A percentile compares a stretch with the other conserved stretches of the same genome.
These are phyloP conservation scores for Irpex sp. DNA, from an alignment of 1,284 basidiomycete species.

Conservation along the genomic window DNA sequence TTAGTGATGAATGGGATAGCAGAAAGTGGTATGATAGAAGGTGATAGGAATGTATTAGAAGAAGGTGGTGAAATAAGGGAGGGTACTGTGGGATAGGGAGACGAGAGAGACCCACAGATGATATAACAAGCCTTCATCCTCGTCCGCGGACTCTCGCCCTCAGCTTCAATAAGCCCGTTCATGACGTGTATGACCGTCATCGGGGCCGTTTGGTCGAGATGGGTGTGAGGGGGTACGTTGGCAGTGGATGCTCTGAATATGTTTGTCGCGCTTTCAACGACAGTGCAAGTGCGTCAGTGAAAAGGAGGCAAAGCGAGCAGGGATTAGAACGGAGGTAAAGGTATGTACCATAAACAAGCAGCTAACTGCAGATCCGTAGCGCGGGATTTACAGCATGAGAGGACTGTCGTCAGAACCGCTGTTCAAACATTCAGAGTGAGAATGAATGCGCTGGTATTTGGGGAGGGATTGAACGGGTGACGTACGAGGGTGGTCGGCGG, in stretches of 20 bases:
- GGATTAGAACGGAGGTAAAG: background rate
- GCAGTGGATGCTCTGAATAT: slow-evolving; percentile 44
- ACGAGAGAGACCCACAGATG: slow-evolving; percentile 44
- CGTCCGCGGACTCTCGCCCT: slow-evolving; percentile 36
- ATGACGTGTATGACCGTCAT: slow-evolving; percentile 61
- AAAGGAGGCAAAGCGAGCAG: background rate
- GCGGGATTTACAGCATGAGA: slow-evolving; percentile 52
- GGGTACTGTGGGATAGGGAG: background rate
- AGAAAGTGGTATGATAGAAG: too few species aligned
- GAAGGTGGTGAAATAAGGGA: too few species aligned
- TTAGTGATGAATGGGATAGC: too few species aligned
- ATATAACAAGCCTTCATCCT: slow-evolving; percentile 68
- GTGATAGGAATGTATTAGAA: too few species aligned
- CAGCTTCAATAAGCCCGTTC: slow-evolving; percentile 49
- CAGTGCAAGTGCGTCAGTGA: slow-evolving; percentile 7
- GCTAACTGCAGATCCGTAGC: slow-evolving; percentile 59
- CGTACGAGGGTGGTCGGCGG: slow-evolving; percentile 35
- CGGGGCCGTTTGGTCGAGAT: slow-evolving; percentile 39
- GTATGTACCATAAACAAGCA: slow-evolving; percentile 59
- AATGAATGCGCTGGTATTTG: too few species aligned
- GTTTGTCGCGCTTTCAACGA: slow-evolving; percentile 45
- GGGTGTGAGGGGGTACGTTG: slow-evolving; percentile 20
- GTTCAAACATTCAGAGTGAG: too few species aligned
- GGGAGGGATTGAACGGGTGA: background rate
- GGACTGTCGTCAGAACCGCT: slow-evolving; percentile 34